Base-by-base conservation (phyloP, 2,329 filamentous ascomycete species). In the Talaromyces amestolkiae region DNA sequence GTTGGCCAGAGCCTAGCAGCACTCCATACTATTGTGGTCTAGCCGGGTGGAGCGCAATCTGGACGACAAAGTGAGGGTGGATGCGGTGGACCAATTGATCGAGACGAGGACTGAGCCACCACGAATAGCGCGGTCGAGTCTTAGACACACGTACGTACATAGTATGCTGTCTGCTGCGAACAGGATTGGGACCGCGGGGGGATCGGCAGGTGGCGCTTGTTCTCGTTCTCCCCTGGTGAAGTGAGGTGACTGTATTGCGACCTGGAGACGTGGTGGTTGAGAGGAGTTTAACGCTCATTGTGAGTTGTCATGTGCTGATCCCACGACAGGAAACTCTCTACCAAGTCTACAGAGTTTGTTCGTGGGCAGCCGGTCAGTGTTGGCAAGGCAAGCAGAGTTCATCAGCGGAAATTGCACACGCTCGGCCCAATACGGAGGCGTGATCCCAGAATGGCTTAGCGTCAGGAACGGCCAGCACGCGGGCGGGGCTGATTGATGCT, bases 131-230 rank as follows among this genome's bases (percentile, higher is more conserved):
- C 27, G 7, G 4, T 0, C 6, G 10, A 17, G 47, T 8, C 47
- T 5, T 51, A 33, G 15, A 53, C 17, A 31, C 27, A 19, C 15
- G 24, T 49, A 49, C 45, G 22, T 49, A 43, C 41, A 6, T 4
- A 6, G 41, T 13, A 51, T 15, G 45, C 22, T 17, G 22, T 49
- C 45, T 49, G 45, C 45, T 31, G 47, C 17, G 9, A 31, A 15
- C 31, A 61, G 43, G 45, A 56, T 47, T 35, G 37, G n/a, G 33
- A 22, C 11, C 27, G 63, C 58, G 53, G 63, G 63, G 63, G 49
- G 63, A 65, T 65, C 63, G 49, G 58, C 63, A 47, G 24, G 63
- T 65, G 63, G 63, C 63, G 63, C 41, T 22, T 47, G 63, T 43
- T 31, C 22, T 33, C 27, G 22, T 1, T 53, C 22, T 35, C 35